Evolutionary conservation across 768 basidiomycete genomes (phyloP), one percentile per base, ranked within the genome.

Genomic region (Pleurotus tuoliensis): DNA sequence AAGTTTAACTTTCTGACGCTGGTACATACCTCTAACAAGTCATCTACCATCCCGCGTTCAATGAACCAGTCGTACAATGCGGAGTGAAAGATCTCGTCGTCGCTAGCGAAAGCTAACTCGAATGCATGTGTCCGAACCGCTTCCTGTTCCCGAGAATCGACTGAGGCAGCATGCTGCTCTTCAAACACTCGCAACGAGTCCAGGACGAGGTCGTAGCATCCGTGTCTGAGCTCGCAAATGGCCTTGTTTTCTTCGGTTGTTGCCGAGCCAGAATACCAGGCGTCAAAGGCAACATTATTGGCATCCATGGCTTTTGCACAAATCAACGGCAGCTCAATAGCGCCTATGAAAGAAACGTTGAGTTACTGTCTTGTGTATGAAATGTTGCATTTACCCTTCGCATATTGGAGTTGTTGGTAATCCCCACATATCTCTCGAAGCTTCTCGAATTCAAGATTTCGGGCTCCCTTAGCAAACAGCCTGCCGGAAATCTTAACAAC

Each of bases 51-150:
- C 4, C 86, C 83, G 30, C 84, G 83, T 25, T 75, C 74, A 44
- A 97, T 89, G 48, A 95, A 76, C 97, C 97, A 98, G 63, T 97
- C 93, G 65, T 99, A 99, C 57, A 99, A 69, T 15, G 86, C 87
- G 30, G 89, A 93, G 71, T 98, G 94, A 73, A 98, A 98, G 74
- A 95, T 83, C 63, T 94, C 88, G 68, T 98, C 97, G 30, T 88
- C 82, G 63, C 87, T 87, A 5, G 83, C 76, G 56, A 98, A 88
- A 1, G 93, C 92, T 56, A 94, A 78, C 37, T 89, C 86, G 67
- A 94, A 97, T 0, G 94, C 94, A 65, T 90, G 88, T 47, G 79
- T 82, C 52, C 91, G 82, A n/a, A 91, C 83, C 11, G 82, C 76
- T 59, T 92, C 90, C 47, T 87, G 83, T 37, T 81, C 80, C 51